A percentile compares a stretch with the other conserved stretches of the same genome.
phyloP scores from a whole-genome alignment of 345 rosid species.

The Anastatica hierochuntica region DNA sequence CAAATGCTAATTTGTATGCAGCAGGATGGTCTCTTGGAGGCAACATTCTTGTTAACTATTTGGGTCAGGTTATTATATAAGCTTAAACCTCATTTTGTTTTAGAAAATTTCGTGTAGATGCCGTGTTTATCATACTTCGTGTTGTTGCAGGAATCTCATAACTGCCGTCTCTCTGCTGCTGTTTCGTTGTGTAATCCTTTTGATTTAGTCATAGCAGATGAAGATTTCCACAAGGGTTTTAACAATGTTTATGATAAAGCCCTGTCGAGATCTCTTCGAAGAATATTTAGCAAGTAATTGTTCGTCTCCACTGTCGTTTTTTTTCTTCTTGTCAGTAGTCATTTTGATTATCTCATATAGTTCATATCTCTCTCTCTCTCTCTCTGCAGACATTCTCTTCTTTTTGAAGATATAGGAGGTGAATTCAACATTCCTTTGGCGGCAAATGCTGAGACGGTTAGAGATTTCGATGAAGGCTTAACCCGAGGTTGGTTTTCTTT shows the following conservation, averaged over 20 bases:
- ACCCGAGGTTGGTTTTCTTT: conserved; percentile 48
- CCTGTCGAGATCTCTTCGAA: conserved; percentile 54
- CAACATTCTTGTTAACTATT: conserved; percentile 78
- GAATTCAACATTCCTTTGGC: conserved; percentile 61
- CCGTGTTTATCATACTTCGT: background rate
- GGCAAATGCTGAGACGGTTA: conserved; percentile 66
- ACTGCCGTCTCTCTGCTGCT: conserved; percentile 65
- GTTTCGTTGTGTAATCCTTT: conserved; percentile 92
- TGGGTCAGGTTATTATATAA: conserved; percentile 55
- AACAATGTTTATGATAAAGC: conserved; percentile 77
- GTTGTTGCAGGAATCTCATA: conserved; percentile 51
- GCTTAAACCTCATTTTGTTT: too few species aligned
- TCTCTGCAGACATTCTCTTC: conserved; percentile 60
- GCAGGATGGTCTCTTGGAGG: conserved; percentile 97
- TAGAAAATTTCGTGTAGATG: background rate
- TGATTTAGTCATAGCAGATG: conserved; percentile 46
- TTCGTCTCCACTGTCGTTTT: background rate
- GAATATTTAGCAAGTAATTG: conserved; percentile 56
- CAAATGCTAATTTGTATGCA: conserved; percentile 43
- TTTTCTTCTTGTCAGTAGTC: conserved; percentile 4
- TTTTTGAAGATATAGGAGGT: conserved; percentile 73
- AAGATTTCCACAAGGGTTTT: conserved; percentile 89
- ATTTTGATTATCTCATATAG: background rate
- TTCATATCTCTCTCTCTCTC: background rate
- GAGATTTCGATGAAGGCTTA: conserved; percentile 77